A percentile compares a stretch with the other conserved stretches of the same genome.
Conservation (phyloP, 2,329 filamentous ascomycete species). For the Penicillium paneum region DNA sequence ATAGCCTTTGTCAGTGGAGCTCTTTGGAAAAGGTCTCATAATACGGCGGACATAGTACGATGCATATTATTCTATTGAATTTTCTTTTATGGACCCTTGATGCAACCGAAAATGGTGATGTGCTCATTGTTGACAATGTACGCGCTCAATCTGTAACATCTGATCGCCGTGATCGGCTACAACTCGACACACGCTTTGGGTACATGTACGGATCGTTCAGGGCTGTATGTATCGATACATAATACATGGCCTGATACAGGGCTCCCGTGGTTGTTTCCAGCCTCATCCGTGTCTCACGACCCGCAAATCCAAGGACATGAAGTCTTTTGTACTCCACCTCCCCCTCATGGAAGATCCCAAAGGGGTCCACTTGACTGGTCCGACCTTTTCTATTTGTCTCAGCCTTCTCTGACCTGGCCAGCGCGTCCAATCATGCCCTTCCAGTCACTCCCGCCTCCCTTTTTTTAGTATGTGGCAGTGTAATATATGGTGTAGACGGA, state of each 20-base stretch:
- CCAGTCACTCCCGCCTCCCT: conserved; percentile 5
- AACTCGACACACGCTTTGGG: no score
- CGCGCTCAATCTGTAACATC: not conserved
- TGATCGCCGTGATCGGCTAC: not conserved
- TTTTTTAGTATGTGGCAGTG: conserved; percentile 7
- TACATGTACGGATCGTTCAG: no score
- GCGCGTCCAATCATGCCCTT: not conserved
- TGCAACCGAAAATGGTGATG: not conserved
- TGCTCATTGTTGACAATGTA: no score
- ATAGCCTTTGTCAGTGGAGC: not conserved
- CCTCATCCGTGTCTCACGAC: not conserved
- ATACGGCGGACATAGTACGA: not conserved
- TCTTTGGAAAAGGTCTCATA: not conserved
- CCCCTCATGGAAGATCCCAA: not conserved
- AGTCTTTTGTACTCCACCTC: not conserved
- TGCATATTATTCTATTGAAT: not conserved
- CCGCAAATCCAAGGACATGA: not conserved
- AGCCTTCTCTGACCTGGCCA: not conserved
- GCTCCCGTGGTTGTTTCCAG: not conserved
- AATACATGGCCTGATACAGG: not conserved
- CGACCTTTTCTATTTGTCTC: conserved; percentile 1
- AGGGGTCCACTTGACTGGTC: conserved; percentile 1
- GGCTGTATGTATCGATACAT: not conserved
- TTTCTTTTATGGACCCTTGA: not conserved
- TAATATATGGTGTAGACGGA: not conserved